These are phyloP conservation scores for Zychaea mexicana DNA, from an alignment of 371 early-diverging fungal genomes.

Conservation along the genomic window DNA sequence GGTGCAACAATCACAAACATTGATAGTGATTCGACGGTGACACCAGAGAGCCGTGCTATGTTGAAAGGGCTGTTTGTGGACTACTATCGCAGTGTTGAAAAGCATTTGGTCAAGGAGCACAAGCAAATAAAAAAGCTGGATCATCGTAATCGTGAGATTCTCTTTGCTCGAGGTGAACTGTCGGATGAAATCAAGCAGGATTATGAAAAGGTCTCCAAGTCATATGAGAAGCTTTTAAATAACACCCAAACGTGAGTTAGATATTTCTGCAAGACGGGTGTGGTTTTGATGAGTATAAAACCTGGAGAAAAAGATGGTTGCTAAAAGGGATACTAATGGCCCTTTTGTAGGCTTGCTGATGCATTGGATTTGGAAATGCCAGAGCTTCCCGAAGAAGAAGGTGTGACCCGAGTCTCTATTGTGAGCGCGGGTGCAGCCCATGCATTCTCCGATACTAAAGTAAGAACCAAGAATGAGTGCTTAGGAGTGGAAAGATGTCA, in stretches of 20 bases:
- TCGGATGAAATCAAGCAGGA: conserved; percentile 82
- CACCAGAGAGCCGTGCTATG: conserved; percentile 51
- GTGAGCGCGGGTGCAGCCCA: conserved; percentile 42
- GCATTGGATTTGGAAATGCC: conserved; percentile 74
- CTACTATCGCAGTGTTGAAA: conserved; percentile 70
- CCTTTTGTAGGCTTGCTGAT: conserved; percentile 54
- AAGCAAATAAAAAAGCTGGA: conserved; percentile 77
- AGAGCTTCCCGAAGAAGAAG: conserved; percentile 69
- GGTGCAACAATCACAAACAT: conserved; percentile 4
- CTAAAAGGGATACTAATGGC: not conserved
- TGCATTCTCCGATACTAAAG: conserved; percentile 48
- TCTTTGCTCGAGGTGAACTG: conserved; percentile 83
- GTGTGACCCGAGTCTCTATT: conserved; percentile 49
- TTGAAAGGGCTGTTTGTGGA: conserved; percentile 61
- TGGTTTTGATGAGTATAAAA: not conserved
- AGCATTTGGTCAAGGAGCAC: conserved; percentile 75
- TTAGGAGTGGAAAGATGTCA: too few species aligned
- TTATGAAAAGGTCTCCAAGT: conserved; percentile 71
- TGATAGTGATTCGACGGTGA: conserved; percentile 35
- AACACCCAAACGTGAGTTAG: conserved; percentile 54
- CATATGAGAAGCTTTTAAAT: conserved; percentile 71
- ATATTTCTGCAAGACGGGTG: too few species aligned
- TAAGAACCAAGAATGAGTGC: conserved; percentile 25
- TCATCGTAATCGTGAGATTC: conserved; percentile 73
- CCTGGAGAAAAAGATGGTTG: not conserved